Evolutionary conservation across 1,284 basidiomycete species (phyloP), one percentile per base, ranked within the genome.

Genomic region (Pseudozyma tsukubaensis): DNA sequence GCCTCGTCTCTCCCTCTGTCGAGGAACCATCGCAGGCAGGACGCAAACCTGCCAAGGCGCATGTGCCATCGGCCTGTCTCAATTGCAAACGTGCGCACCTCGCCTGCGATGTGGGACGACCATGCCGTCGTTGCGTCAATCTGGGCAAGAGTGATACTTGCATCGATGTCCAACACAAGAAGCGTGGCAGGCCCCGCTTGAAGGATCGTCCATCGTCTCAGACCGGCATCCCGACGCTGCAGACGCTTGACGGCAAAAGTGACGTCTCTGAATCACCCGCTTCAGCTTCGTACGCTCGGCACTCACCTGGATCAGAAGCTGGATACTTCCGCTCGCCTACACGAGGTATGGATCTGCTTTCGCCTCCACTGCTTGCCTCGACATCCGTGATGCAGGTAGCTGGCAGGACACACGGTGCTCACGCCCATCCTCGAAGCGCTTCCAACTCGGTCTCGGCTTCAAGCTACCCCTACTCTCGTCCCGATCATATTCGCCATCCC

Each of bases 101-200:
- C 16, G 78, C 78, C 1, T 80, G 78, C 53, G 78, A 80, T 48
- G 74, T 74, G 1, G 66, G 71, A 37, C 53, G 78, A 24, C 78
- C 78, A 1, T 80, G 78, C 45, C 66, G 77, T 34, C 66, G 78
- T 21, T 80, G 78, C 54, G 50, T 78, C 50, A 78, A 78, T 50
- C 59, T 80, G 7, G 71, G 74, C 57, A 80, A 80, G 51, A 75
- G 74, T 50, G 77, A 77, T 39, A 79, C 74, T 13, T 80, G 78
- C 56, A 69, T 80, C 53, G 78, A 80, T 45, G 78, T 80, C 3
- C 76, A 78, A 50, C 78, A 80, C 68, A 80, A 80, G 57, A 80
- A 80, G 53, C 64, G 78, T 6, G 78, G 78, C 3, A 47, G 78
- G 29, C 78, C 78, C 24, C 63, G 78, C 34, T 52, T 79, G 36